These are phyloP conservation scores for Syzygium syzygioides DNA, from an alignment of 441 rosid species.

Conservation along the genomic window DNA sequence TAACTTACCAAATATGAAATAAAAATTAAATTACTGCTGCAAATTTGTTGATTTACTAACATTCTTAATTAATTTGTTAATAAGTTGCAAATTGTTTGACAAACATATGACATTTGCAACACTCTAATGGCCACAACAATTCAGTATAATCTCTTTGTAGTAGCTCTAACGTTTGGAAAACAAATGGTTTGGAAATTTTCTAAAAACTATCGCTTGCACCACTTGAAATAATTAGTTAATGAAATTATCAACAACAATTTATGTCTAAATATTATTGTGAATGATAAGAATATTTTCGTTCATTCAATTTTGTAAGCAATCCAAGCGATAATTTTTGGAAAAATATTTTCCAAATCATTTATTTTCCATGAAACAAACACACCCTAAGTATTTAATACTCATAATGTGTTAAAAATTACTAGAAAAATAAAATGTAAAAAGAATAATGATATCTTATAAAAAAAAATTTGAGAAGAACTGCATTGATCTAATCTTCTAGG, in stretches of 20 bases:
- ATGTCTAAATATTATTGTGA: too few relatives aligned
- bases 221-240: too few relatives aligned
- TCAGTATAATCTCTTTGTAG: background rate
- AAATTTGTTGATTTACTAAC: background rate
- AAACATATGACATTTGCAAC: background rate
- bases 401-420: background rate
- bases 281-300: too few relatives aligned
- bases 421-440: background rate
- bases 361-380: too few relatives aligned
- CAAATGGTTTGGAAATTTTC: too few relatives aligned
- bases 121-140: background rate
- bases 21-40: background rate
- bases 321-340: too few relatives aligned
- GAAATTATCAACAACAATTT: too few relatives aligned
- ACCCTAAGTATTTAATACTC: background rate
- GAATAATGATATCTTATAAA: background rate
- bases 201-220: too few relatives aligned
- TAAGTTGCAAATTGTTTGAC: background rate
- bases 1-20: background rate
- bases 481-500: background rate
- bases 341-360: too few relatives aligned
- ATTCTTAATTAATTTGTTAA: background rate
- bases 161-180: too few relatives aligned
- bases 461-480: background rate
- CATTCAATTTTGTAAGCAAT: too few relatives aligned